Evolutionary conservation across 768 basidiomycete genomes (phyloP).

Genomic region (Rhodotorula diobovata): DNA sequence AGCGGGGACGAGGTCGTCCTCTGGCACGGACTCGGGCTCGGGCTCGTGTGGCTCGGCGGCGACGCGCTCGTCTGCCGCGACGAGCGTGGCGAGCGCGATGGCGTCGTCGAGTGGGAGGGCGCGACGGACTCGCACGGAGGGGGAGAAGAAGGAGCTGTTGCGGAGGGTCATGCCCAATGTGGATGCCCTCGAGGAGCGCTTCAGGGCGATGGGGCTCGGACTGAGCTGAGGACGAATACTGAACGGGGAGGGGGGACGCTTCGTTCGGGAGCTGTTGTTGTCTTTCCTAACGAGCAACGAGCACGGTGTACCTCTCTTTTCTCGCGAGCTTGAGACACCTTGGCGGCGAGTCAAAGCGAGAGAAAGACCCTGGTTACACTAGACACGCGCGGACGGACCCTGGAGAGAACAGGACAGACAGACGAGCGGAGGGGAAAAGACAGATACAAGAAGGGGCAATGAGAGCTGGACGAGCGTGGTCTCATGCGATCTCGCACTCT

Average conservation of each 20-base stretch:
- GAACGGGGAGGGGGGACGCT: too few species aligned
- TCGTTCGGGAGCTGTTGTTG: too few species aligned
- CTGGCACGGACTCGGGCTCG: background rate
- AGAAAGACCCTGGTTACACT: too few species aligned
- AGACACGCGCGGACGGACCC: too few species aligned
- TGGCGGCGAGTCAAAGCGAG: too few species aligned
- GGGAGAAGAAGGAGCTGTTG: constrained; percentile 34
- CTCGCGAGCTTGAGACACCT: too few species aligned
- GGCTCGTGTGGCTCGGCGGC: background rate
- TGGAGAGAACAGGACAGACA: too few species aligned
- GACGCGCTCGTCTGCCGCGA: too few species aligned
- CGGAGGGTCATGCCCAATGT: constrained; percentile 36
- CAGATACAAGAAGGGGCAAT: background rate
- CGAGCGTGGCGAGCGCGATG: too few species aligned
- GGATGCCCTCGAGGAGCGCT: constrained; percentile 34
- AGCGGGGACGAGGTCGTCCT: background rate
- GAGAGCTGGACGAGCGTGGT: background rate
- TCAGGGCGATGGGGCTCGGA: constrained; percentile 32
- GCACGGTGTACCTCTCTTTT: too few species aligned
- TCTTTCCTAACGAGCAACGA: too few species aligned
- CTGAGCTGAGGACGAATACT: background rate
- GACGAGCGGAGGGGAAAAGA: background rate
- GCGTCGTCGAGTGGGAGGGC: background rate
- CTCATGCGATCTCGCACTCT: constrained; percentile 36
- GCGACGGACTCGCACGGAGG: background rate